Base-by-base conservation (phyloP, 305 asterid genomes). In the Rubia balearica region DNA sequence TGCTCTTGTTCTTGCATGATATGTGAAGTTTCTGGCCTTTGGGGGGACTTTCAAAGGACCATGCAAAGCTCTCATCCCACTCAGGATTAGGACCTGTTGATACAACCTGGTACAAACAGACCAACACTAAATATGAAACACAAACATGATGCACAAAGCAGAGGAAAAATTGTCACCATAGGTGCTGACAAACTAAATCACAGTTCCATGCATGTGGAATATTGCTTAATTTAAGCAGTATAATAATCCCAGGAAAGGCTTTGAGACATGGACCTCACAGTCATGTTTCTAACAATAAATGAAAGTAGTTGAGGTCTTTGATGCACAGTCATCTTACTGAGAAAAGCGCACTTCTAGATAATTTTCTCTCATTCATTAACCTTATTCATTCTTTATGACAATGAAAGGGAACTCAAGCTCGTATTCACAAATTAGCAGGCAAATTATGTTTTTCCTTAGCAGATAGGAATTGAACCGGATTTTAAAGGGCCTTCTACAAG, bases 1-100 rank as follows among this genome's bases (percentile, higher is more conserved):
- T 93, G 92, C 97, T 93, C 91, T 93, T 89, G 80, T 93, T 93
- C 88, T 93, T 93, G 96, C 98, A 93, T 43, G 98, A 93, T 74
- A 93, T 93, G 80, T 91, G 98, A 73, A 93, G 96, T 83, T 93
- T 93, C 87, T 91, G 96, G 78, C 97, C 98, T 78, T 93, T 93
- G 49, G 98, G 98, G 67, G 96, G 97, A 80, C 98, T 89, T 82
- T 93, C 98, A 61, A 91, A 93, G 68, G 96, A 86, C 98, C 98
- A 93, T 0, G 89, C 82, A 69, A 93, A 93, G 83, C 95, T 93
- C 82, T 93, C 98, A 1, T 93, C 96, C 89, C 97, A 93, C 72
- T 90, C 98, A 30, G 98, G 97, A 77, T 86, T 90, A 75, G 96
- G 97, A 48, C 98, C 97, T 40, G 94, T 89, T 51, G 98, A 88